These are phyloP conservation scores for Penicillium paxilli DNA, from an alignment of 495 filamentous ascomycete species.

Conservation along the genomic window DNA sequence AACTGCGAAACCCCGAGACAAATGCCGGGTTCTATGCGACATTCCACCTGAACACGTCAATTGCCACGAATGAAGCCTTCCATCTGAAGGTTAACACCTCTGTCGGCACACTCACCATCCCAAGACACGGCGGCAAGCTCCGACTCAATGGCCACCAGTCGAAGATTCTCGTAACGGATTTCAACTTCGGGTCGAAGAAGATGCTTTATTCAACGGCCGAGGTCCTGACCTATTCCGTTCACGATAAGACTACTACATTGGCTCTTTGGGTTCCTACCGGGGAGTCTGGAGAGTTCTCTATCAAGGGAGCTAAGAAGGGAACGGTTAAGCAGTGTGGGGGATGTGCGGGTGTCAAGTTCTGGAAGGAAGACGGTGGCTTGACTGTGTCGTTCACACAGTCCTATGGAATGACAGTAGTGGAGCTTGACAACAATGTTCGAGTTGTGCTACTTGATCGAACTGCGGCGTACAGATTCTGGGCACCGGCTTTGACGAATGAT, in stretches of 20 bases:
- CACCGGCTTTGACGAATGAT: conserved; percentile 51
- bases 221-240: conserved; percentile 51
- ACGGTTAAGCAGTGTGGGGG: conserved; percentile 29
- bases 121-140: conserved; percentile 36
- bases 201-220: conserved; percentile 63
- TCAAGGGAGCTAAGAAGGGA: conserved; percentile 46
- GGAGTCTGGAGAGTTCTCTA: conserved; percentile 54
- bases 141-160: conserved; percentile 58
- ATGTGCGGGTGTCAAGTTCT: conserved; percentile 41
- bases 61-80: conserved; percentile 48
- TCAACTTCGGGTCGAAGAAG: conserved; percentile 47
- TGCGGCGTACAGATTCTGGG: conserved; percentile 57
- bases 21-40: conserved; percentile 58
- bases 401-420: conserved; percentile 45
- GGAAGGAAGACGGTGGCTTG: conserved; percentile 30
- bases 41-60: conserved; percentile 49
- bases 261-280: conserved; percentile 55
- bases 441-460: conserved; percentile 53
- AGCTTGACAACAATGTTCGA: conserved; percentile 44
- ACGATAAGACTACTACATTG: conserved; percentile 48
- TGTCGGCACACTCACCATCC: conserved; percentile 48
- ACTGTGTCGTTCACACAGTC: conserved; percentile 45
- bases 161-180: conserved; percentile 63
- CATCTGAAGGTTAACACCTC: conserved; percentile 55
- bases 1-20: conserved; percentile 57